These are phyloP conservation scores for Sclerospora graminicola DNA, from an alignment of 352 stramenopile genomes.

Conservation along the genomic window DNA sequence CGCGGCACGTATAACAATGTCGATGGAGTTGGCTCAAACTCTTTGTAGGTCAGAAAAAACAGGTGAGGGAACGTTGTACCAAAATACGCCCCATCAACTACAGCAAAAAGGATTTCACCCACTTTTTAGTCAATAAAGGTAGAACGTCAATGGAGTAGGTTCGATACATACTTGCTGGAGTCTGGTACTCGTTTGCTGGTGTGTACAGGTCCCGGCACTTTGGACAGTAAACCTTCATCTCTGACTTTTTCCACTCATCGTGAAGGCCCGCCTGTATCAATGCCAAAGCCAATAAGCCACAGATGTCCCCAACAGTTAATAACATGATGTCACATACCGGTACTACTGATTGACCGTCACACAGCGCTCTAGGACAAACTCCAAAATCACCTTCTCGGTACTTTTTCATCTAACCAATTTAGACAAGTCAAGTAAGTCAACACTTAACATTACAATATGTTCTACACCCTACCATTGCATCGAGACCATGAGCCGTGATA, in stretches of 20 bases:
- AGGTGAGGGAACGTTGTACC: slow-evolving; percentile 97
- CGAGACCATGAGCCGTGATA: slow-evolving; percentile 79
- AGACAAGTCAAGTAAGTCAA: background rate
- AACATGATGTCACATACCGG: slow-evolving; percentile 32
- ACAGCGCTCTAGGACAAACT: slow-evolving; percentile 75
- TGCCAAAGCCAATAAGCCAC: no score
- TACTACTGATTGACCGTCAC: slow-evolving; percentile 74
- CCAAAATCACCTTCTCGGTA: slow-evolving; percentile 85
- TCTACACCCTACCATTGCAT: slow-evolving; percentile 59
- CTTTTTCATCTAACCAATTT: slow-evolving; percentile 65
- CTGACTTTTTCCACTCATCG: slow-evolving; percentile 84
- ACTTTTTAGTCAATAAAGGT: slow-evolving; percentile 1
- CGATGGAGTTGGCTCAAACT: slow-evolving; percentile 75
- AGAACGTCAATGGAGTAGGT: background rate
- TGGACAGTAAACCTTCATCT: slow-evolving; percentile 88
- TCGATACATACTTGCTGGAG: slow-evolving; percentile 55
- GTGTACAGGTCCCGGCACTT: slow-evolving; percentile 86
- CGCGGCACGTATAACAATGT: slow-evolving; percentile 84
- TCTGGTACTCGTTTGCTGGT: slow-evolving; percentile 75
- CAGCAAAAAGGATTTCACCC: background rate
- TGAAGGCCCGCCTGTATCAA: slow-evolving; percentile 60
- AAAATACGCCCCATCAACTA: slow-evolving; percentile 96
- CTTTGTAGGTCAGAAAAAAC: slow-evolving; percentile 97
- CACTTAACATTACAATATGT: background rate
- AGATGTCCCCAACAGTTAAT: background rate